Base-by-base conservation (phyloP, 2,329 filamentous ascomycete genomes). In the Cladosporium cucumerinum region DNA sequence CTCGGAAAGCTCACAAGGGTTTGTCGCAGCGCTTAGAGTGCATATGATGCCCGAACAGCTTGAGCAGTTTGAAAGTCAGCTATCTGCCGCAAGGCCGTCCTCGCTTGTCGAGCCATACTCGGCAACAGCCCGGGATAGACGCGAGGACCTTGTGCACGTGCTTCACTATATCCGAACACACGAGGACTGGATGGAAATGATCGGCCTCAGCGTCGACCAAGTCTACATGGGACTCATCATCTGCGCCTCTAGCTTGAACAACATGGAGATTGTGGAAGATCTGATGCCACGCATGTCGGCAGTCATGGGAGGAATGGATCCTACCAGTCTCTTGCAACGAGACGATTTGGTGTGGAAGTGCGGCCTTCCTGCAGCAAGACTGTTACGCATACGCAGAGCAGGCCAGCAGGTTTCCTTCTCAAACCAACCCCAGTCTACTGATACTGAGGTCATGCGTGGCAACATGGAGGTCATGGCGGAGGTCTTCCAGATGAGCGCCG, bases 391-490 rank as follows among this genome's bases (percentile, higher is more conserved):
- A 5, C 49, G 60, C 16, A 26, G 48, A n/a, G 25, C 60, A 2
- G 60, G 60, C 4, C 60, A 62, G 26, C 60, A 28, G 25, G 60
- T 62, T 7, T 62, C 60, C 11, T 62, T 62, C 34, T 62, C 60
- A 25, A 62, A 62, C 16, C 60, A 62, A 23, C 60, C 60, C 23
- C 60, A 62, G 23, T 55, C 60, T 14, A 62, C 30, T 2, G 54
- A 64, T 18, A 51, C 43, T 18, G 62, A 64, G 43, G 54, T 59
- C 43, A 59, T 58, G 54, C 62, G 62, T 7, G 62, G 62, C 14
- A 68, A 72, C 36, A 66, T 72, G 26, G 74, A 76, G 52, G 54
- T 72, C 43, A 72, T 75, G 71, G 72, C 72, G 5, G 71, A 74
- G 30, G 68, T 67, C 11, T 76, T 71, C 60, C 69, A 72, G 52